These are phyloP conservation scores for Backusella westeae DNA, from an alignment of 192 early-diverging fungal genomes.

Conservation along the genomic window DNA sequence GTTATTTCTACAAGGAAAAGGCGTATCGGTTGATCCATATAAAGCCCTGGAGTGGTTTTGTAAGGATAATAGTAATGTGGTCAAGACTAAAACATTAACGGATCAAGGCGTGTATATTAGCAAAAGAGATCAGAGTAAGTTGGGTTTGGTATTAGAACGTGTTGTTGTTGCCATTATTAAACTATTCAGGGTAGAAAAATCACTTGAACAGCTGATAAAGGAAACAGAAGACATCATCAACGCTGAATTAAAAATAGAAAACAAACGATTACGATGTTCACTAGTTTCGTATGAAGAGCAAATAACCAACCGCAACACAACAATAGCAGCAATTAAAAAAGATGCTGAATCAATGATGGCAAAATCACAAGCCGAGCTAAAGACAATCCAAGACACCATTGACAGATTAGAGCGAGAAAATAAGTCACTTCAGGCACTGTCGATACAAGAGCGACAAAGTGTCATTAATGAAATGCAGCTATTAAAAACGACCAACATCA, in stretches of 20 bases:
- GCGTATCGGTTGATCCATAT: background rate
- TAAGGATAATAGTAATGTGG: background rate
- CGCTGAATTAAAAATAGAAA: background rate
- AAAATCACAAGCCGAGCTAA: background rate
- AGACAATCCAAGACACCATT: background rate
- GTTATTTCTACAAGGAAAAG: background rate
- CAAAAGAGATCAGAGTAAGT: background rate
- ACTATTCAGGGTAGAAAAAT: background rate
- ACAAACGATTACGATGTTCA: background rate
- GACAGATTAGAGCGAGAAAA: background rate
- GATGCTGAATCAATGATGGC: background rate
- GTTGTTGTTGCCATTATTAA: too few relatives aligned
- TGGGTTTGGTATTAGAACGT: too few relatives aligned
- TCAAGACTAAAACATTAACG: background rate
- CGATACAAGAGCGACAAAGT: background rate
- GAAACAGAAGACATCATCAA: background rate
- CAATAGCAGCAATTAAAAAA: background rate
- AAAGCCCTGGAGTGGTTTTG: background rate
- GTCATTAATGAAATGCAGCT: background rate
- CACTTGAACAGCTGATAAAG: background rate
- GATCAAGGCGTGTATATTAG: background rate
- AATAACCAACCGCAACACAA: background rate
- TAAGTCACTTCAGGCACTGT: background rate
- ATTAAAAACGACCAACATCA: background rate
- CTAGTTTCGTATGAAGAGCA: background rate